A percentile compares a stretch with the other conserved stretches of the same genome.
phyloP scores from a whole-genome alignment of 257 asterid genomes.

The Forsythia viridissima region DNA sequence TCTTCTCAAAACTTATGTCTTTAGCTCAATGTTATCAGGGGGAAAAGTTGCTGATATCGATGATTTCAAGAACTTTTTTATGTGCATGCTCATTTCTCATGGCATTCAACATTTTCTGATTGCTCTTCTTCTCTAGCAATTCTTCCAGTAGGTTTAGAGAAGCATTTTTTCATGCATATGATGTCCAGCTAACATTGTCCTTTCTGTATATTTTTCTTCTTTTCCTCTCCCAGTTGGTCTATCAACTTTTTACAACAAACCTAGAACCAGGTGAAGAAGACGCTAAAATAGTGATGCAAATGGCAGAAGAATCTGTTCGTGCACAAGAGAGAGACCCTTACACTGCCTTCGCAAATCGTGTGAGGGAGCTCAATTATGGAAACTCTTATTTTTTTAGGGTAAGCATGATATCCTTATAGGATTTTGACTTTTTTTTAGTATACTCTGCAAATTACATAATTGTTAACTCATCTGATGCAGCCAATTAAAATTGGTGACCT shows the following conservation, averaged over 20 bases:
- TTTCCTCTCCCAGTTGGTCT: constrained; percentile 64
- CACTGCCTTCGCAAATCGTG: constrained; percentile 84
- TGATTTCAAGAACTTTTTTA: constrained; percentile 12
- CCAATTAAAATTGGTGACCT: constrained; percentile 74
- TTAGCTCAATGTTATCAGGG: background rate
- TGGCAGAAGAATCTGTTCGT: constrained; percentile 96
- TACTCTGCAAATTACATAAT: constrained; percentile 1
- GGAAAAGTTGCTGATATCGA: background rate
- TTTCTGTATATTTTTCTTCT: constrained; percentile 23
- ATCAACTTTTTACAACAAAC: constrained; percentile 83
- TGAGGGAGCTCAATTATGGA: constrained; percentile 94
- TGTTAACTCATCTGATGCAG: constrained; percentile 46
- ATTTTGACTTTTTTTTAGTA: constrained; percentile 6
- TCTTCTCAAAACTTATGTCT: background rate
- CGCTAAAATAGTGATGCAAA: constrained; percentile 91
- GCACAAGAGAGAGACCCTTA: constrained; percentile 97
- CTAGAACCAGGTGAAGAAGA: constrained; percentile 86
- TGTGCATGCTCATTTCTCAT: background rate
- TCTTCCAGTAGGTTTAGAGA: background rate
- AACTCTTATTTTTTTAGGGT: constrained; percentile 91
- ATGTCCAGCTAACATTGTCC: constrained; percentile 24
- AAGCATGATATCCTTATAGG: constrained; percentile 29
- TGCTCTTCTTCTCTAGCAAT: background rate
- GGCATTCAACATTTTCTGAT: background rate
- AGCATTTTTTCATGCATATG: background rate